Evolutionary conservation across 192 early-diverging fungal genomes (phyloP).

Genomic region (Backusella liffmaniae): DNA sequence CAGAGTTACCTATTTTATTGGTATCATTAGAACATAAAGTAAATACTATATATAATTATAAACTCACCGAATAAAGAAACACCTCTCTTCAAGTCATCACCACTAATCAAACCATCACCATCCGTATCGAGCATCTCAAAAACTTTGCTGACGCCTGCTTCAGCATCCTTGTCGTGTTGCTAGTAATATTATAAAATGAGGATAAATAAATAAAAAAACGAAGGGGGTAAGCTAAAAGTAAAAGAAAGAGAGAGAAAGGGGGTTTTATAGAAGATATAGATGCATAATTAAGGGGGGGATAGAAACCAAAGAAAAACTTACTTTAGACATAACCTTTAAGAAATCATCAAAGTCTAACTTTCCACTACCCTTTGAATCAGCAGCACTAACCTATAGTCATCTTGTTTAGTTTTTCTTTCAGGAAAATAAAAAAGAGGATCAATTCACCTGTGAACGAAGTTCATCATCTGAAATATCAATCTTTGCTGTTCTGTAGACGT

Average conservation of each 20-base stretch:
- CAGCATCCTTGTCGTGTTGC: slow-evolving; percentile 30
- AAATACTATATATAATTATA: not conserved
- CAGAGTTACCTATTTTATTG: slow-evolving; percentile 30
- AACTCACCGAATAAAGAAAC: slow-evolving; percentile 30
- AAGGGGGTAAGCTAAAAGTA: not conserved
- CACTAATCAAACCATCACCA: slow-evolving; percentile 27
- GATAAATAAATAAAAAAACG: not conserved
- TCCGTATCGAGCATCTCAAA: slow-evolving; percentile 30
- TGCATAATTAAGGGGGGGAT: slow-evolving; percentile 10
- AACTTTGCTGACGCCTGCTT: slow-evolving; percentile 32
- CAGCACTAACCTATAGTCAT: slow-evolving; percentile 2
- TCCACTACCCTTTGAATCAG: slow-evolving; percentile 17
- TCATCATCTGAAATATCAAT: slow-evolving; percentile 24
- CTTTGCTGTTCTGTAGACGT: slow-evolving; percentile 24
- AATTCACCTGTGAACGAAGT: slow-evolving; percentile 27
- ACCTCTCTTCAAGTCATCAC: slow-evolving; percentile 28
- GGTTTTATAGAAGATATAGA: not conserved
- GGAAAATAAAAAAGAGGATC: not conserved
- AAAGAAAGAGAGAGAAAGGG: not conserved
- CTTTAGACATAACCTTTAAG: slow-evolving; percentile 29
- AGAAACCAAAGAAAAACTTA: not conserved
- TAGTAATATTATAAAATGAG: slow-evolving; percentile 9
- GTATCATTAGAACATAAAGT: slow-evolving; percentile 17
- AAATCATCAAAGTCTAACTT: slow-evolving; percentile 32
- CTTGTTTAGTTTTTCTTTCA: not conserved